Conservation (phyloP, 768 basidiomycete species). For the Hypsizygus marmoreus region DNA sequence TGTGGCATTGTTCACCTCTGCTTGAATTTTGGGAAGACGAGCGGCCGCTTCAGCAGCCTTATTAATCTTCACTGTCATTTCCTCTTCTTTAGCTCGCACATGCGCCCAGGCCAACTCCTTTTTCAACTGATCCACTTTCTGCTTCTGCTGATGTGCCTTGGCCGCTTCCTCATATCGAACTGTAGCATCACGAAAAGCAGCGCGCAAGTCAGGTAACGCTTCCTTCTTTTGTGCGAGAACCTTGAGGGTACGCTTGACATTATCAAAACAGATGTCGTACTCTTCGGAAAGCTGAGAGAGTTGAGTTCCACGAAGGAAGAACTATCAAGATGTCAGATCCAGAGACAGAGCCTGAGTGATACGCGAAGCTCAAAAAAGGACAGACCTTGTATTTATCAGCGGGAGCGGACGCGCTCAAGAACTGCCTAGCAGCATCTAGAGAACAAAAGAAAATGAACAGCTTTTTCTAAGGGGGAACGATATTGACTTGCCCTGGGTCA, state of each 20-base stretch:
- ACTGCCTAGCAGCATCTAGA: slow-evolving; percentile 71
- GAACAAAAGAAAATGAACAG: too few relatives aligned
- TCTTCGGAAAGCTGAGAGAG: slow-evolving; percentile 87
- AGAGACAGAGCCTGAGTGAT: too few relatives aligned
- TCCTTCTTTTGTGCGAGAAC: slow-evolving; percentile 74
- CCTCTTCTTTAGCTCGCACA: slow-evolving; percentile 69
- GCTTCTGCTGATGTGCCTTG: slow-evolving; percentile 70
- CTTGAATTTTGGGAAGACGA: slow-evolving; percentile 41
- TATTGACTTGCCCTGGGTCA: slow-evolving; percentile 80
- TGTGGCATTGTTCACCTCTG: slow-evolving; percentile 31
- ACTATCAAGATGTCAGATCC: too few relatives aligned
- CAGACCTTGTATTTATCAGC: slow-evolving; percentile 85
- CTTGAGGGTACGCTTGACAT: slow-evolving; percentile 69
- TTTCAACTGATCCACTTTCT: slow-evolving; percentile 69
- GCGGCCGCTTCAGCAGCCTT: slow-evolving; percentile 36
- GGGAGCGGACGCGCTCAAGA: slow-evolving; percentile 80
- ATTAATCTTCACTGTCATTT: slow-evolving; percentile 40
- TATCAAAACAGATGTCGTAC: slow-evolving; percentile 75
- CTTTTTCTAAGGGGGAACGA: too few relatives aligned
- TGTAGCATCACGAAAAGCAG: slow-evolving; percentile 55
- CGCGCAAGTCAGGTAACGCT: slow-evolving; percentile 74
- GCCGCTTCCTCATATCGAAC: slow-evolving; percentile 70
- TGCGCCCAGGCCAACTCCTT: slow-evolving; percentile 89
- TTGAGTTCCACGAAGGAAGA: slow-evolving; percentile 94
- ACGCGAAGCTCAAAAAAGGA: background rate